phyloP scores from a whole-genome alignment of 345 rosid species.

The Eucalyptus marginata region DNA sequence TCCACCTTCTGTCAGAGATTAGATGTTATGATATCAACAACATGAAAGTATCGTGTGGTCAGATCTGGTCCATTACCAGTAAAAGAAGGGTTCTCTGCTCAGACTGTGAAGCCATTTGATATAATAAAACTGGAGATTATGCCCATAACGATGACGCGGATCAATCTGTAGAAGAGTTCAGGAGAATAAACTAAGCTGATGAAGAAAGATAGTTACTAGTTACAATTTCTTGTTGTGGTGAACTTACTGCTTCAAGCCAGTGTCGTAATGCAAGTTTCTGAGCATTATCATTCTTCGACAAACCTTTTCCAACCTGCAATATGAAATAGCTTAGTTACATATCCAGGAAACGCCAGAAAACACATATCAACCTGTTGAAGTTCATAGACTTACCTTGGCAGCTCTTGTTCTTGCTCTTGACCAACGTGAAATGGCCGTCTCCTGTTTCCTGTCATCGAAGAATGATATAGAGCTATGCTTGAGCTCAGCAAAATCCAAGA shows the following conservation, averaged over 20 bases:
- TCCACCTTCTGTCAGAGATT: not conserved
- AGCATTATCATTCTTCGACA: conserved; percentile 84
- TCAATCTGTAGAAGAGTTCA: conserved; percentile 49
- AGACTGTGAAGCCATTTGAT: conserved; percentile 64
- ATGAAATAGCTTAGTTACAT: not conserved
- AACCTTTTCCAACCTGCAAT: conserved; percentile 64
- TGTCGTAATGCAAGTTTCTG: conserved; percentile 73
- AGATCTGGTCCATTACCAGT: conserved; percentile 44
- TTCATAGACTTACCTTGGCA: conserved; percentile 27
- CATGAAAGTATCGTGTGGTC: not conserved
- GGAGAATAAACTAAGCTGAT: not conserved
- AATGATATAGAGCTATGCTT: conserved; percentile 82
- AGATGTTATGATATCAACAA: not conserved
- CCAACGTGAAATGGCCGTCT: conserved; percentile 93
- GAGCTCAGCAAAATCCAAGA: conserved; percentile 76
- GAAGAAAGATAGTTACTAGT: not conserved
- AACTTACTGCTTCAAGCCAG: conserved; percentile 98
- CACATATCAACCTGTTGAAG: not conserved
- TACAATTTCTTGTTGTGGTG: not conserved
- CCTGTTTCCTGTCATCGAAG: conserved; percentile 79
- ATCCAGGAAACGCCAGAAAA: not conserved
- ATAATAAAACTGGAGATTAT: conserved; percentile 77
- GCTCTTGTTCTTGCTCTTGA: conserved; percentile 90
- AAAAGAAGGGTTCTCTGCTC: conserved; percentile 95
- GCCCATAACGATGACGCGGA: conserved; percentile 94